Conservation (phyloP, 202 grass and related monocot genomes). For the Zizania palustris region DNA sequence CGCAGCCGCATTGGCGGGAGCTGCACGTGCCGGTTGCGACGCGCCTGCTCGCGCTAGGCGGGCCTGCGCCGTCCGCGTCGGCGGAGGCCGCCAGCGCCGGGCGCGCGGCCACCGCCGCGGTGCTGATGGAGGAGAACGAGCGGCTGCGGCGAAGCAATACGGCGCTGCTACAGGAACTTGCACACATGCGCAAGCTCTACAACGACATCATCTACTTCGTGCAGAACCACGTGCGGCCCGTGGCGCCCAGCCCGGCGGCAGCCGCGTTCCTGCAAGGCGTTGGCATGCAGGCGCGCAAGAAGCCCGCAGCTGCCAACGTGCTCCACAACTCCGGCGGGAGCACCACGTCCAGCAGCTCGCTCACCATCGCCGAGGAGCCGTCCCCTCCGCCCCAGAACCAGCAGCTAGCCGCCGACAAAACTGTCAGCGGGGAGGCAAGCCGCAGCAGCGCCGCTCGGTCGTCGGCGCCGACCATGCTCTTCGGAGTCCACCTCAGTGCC, state of each 20-base stretch:
- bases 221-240: slow-evolving; percentile 94
- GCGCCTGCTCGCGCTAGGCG: slow-evolving; percentile 60
- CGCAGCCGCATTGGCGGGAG: slow-evolving; percentile 60
- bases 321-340: slow-evolving; percentile 67
- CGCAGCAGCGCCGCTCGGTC: slow-evolving; percentile 44
- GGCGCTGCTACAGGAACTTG: slow-evolving; percentile 78
- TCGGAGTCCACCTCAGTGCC: slow-evolving; percentile 64
- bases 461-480: slow-evolving; percentile 61
- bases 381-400: slow-evolving; percentile 47
- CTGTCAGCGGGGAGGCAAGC: slow-evolving; percentile 47
- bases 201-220: slow-evolving; percentile 99
- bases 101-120: slow-evolving; percentile 48
- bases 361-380: slow-evolving; percentile 86
- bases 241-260: slow-evolving; percentile 82
- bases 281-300: slow-evolving; percentile 51
- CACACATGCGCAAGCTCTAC: slow-evolving; percentile 98
- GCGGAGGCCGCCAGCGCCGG: neutral
- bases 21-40: slow-evolving; percentile 32
- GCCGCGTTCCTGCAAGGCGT: slow-evolving; percentile 66
- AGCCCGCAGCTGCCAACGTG: neutral
- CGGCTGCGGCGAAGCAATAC: slow-evolving; percentile 77
- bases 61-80: slow-evolving; percentile 1
- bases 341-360: slow-evolving; percentile 94
- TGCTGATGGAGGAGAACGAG: slow-evolving; percentile 93
- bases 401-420: slow-evolving; percentile 37